Percentiles rank a stretch among this genome's conserved stretches.
These are phyloP conservation scores for Coix lacrymajobi DNA, from an alignment of 176 grass and related monocot genomes.

Conservation along the genomic window DNA sequence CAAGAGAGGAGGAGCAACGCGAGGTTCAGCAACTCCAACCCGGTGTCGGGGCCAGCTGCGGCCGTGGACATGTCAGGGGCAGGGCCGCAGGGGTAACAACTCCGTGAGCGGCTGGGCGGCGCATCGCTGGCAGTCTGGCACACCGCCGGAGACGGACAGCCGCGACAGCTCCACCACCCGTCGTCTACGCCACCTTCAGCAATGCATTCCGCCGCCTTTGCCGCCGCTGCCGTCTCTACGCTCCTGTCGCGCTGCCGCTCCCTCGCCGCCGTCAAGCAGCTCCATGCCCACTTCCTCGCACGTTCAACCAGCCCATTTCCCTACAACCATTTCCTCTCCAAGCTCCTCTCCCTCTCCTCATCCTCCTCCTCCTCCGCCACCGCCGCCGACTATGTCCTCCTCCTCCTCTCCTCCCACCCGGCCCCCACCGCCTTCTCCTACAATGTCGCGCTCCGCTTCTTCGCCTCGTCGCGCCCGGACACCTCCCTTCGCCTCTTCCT, in stretches of 20 bases:
- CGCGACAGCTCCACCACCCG: neutral
- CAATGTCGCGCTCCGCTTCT: conserved; percentile 30
- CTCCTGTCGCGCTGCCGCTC: neutral
- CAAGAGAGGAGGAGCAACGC: too few relatives aligned
- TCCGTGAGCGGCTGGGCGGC: too few relatives aligned
- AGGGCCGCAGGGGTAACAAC: too few relatives aligned
- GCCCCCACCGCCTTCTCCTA: conserved; percentile 30
- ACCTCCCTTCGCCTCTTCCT: conserved; percentile 28
- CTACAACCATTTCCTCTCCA: conserved; percentile 51
- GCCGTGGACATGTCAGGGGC: too few relatives aligned
- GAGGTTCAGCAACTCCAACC: too few relatives aligned
- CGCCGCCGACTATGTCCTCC: conserved; percentile 15
- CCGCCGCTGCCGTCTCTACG: neutral
- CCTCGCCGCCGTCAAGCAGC: neutral
- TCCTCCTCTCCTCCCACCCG: conserved; percentile 28
- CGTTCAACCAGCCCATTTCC: conserved; percentile 3
- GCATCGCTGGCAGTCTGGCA: neutral
- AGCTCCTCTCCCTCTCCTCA: conserved; percentile 26
- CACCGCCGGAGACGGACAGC: neutral
- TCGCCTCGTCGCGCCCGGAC: conserved; percentile 2
- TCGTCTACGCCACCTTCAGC: neutral
- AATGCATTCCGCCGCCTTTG: neutral
- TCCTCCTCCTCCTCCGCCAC: neutral
- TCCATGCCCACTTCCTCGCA: conserved; percentile 26
- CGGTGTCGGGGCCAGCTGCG: too few relatives aligned